Base-by-base conservation (phyloP, 441 rosid species). In the Eutrema salsugineum region DNA sequence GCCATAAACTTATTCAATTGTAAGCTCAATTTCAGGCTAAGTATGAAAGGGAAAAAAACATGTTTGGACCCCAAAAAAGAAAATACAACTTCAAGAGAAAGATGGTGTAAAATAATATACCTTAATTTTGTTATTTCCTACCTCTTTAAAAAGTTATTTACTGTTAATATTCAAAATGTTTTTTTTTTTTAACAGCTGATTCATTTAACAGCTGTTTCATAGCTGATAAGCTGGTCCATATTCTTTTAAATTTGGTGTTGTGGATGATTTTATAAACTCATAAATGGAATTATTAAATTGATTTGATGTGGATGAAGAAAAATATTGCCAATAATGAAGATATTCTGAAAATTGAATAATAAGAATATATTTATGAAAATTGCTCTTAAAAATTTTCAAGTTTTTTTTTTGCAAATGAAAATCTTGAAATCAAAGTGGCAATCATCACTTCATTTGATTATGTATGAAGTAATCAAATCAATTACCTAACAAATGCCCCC, bases 391-490 rank as follows among this genome's bases (percentile, higher is more conserved):
- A n/a, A n/a, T n/a, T n/a, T n/a, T n/a, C n/a, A n/a, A n/a, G n/a
- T n/a, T n/a, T n/a, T n/a, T n/a, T n/a, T n/a, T n/a, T n/a, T n/a
- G n/a, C n/a, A n/a, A n/a, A n/a, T n/a, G 33, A 30, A 28, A 28
- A 39, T 10, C 8, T 66, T 24, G n/a, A 44, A 56, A 20, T 22
- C 9, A 59, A 69, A 70, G 68, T 63, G 56, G 32, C 30, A 70
- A 39, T 70, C 15, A 35, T 60, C 17, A 36, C 24, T 60, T 42
- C 64, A 51, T 32, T 36, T 46, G 12, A 51, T n/a, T 27, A 50
- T 62, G 0, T 24, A 11, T 49, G 20, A 24, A 36, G 58, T 36
- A 70, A 38, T 48, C 66, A 59, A 30, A 33, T 68, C 48, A 33
- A 4, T 22, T 11, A 58, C 56, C 46, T 69, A 57, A 27, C 43